A percentile compares a stretch with the other conserved stretches of the same genome.
These are phyloP conservation scores for Sanguinoderma infundibulare DNA, from an alignment of 1,284 basidiomycete genomes.

Conservation along the genomic window DNA sequence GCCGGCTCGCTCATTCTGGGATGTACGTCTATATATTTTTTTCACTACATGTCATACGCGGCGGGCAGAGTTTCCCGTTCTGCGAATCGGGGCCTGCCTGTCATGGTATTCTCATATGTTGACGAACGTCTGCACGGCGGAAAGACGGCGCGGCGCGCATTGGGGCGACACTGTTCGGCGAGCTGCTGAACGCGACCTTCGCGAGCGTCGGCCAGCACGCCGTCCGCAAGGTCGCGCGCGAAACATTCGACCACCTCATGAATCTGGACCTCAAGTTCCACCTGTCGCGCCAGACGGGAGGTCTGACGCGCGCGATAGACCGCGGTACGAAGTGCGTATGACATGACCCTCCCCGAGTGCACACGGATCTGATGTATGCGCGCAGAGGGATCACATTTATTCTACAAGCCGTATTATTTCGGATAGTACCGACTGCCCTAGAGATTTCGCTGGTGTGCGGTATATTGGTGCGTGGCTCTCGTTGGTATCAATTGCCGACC, in stretches of 20 bases:
- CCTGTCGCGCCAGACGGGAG: constrained; percentile 92
- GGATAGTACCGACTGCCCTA: constrained; percentile 94
- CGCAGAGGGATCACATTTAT: constrained; percentile 94
- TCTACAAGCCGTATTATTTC: constrained; percentile 91
- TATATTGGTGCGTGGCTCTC: constrained; percentile 71
- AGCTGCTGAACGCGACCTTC: constrained; percentile 95
- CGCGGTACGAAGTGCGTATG: constrained; percentile 88
- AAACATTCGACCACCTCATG: constrained; percentile 93
- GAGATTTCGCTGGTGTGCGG: constrained; percentile 98
- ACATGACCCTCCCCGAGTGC: constrained; percentile 2
- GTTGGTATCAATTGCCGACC: constrained; percentile 5
- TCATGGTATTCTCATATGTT: too few relatives aligned
- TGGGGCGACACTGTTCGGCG: constrained; percentile 88
- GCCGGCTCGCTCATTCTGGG: constrained; percentile 90
- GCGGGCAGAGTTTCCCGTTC: too few relatives aligned
- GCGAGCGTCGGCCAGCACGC: constrained; percentile 95
- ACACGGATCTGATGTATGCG: not conserved
- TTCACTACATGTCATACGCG: too few relatives aligned
- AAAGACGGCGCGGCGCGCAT: constrained; percentile 91
- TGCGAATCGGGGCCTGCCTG: too few relatives aligned
- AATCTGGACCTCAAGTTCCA: constrained; percentile 94
- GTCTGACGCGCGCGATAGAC: constrained; percentile 95
- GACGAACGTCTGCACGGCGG: too few relatives aligned
- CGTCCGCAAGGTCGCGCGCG: constrained; percentile 90
- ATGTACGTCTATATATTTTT: constrained; percentile 61